Base-by-base conservation (phyloP, 1,139 yeast genomes). In the Hyphopichia fennica region DNA sequence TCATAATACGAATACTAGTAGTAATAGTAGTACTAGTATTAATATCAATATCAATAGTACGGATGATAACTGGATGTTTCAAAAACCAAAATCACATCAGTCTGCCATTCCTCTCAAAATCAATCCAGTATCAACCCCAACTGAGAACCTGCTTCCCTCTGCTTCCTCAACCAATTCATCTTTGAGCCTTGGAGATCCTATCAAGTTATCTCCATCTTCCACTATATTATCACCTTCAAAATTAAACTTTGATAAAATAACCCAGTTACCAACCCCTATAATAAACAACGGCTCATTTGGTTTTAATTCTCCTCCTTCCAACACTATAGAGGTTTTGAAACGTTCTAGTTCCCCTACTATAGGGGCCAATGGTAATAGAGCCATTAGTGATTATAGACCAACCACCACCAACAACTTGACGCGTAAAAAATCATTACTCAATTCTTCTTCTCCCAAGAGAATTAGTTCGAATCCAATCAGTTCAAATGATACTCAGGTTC, bases 261-360 rank as follows among this genome's bases (percentile, higher is more conserved):
- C 79, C 69, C 51, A 87, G 63, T 57, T 84, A 81, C 57, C 83
- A 61, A 65, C 81, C 72, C 38, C 90, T 65, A 51, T 81, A 69
- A 45, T 78, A 66, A 31, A 82, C 69, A 56, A 79, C 68, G 63
- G 62, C 2, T 55, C 63, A 3, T 61, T 60, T 47, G 41, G 51
- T 3, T 15, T 15, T n/a, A 9, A 15, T 9, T 13, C 34, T 5
- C n/a, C 34, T 3, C 38, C 34, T 51, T 0, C 57, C 59, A 18
- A 56, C 48, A 9, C 51, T 49, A 35, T 35, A 18, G 38, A 35
- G 9, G 18, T 35, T 25, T 28, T 28, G 25, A 35, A 35, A 33
- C 32, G 38, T 4, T 17, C 20, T 13, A 17, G 9, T 16, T 31
- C 34, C 20, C 20, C 20, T 14, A n/a, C 4, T 25, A 5, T 25